Evolutionary conservation across 768 basidiomycete genomes (phyloP), one percentile per base, ranked within the genome.

Genomic region (Hysterangium stoloniferum): DNA sequence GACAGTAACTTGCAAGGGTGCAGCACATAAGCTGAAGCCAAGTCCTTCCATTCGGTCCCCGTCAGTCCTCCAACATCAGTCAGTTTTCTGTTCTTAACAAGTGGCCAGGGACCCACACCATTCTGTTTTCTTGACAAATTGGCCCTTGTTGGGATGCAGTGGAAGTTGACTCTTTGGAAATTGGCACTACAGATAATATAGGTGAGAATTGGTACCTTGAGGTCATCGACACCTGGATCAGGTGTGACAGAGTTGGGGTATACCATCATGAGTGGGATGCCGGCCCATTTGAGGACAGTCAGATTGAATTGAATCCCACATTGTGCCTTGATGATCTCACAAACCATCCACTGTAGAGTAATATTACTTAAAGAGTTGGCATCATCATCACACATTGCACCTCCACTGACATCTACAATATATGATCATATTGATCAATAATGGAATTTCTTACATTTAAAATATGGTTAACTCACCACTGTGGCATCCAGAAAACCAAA

Each of bases 401-500:
- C 82, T 13, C 87, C 87, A 17, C 87, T 87, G n/a, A 89, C 69
- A 60, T 88, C 85, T 85, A 44, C 11, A 48, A 19, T 35, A 32
- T 36, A 37, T 31, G 19, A 44, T 42, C 25, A 19, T 22, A 37
- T 36, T 42, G 38, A 48, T 35, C 2, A 25, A 19, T 46, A 38
- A 4, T 45, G 6, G 24, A 38, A 32, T 25, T n/a, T 13, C 34
- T 25, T 24, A 12, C 8, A n/a, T n/a, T n/a, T n/a, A 36, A 25
- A 15, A 38, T n/a, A n/a, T n/a, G 12, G 6, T 22, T 27, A 6
- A 53, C 78, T 48, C 52, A 86, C 86, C 86, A 37, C 66, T 61
- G 57, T 89, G 86, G 54, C 79, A 77, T 2, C 87, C 87, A 5
- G 77, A 57, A 57, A 90, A 90, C 86, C 86, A 90, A n/a, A n/a